These are phyloP conservation scores for Lactarius hatsudake DNA, from an alignment of 768 basidiomycete species.

Conservation along the genomic window DNA sequence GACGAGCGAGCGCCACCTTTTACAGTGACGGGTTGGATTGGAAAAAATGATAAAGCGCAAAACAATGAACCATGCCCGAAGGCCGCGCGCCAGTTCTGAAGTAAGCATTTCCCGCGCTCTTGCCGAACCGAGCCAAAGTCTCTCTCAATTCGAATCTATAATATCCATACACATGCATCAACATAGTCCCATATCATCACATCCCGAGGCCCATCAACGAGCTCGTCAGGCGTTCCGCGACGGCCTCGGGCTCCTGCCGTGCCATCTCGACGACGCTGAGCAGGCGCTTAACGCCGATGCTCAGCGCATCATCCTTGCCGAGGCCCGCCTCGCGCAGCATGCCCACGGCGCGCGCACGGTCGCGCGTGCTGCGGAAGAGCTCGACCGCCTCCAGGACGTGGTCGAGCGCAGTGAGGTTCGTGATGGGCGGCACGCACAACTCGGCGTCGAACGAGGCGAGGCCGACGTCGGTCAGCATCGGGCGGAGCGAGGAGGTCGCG, in stretches of 20 bases:
- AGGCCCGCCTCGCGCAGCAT: slow-evolving; percentile 78
- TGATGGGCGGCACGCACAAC: slow-evolving; percentile 79
- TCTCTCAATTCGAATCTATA: no score
- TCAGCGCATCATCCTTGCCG: slow-evolving; percentile 47
- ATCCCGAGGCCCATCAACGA: slow-evolving; percentile 57
- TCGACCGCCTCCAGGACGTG: slow-evolving; percentile 74
- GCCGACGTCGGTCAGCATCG: slow-evolving; percentile 84
- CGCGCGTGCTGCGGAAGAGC: slow-evolving; percentile 60
- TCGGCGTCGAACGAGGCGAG: slow-evolving; percentile 87
- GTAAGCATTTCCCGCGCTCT: slow-evolving; percentile 16
- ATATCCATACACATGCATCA: background rate
- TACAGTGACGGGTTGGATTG: slow-evolving; percentile 25
- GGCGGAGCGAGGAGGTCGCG: slow-evolving; percentile 86
- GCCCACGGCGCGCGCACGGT: slow-evolving; percentile 55
- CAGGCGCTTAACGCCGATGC: slow-evolving; percentile 93
- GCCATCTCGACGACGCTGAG: slow-evolving; percentile 94
- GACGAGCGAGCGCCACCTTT: slow-evolving; percentile 23
- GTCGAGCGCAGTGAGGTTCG: slow-evolving; percentile 67
- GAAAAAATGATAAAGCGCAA: background rate
- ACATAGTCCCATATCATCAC: slow-evolving; percentile 26
- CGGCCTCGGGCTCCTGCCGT: slow-evolving; percentile 87
- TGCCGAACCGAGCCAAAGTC: background rate
- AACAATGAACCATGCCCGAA: background rate
- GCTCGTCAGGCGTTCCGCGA: slow-evolving; percentile 63
- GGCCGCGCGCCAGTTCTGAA: slow-evolving; percentile 14